Percentiles rank a stretch among this genome's conserved stretches.
Evolutionary conservation across 2,329 filamentous ascomycete genomes (phyloP).

Genomic region (Ophiostoma sp.): DNA sequence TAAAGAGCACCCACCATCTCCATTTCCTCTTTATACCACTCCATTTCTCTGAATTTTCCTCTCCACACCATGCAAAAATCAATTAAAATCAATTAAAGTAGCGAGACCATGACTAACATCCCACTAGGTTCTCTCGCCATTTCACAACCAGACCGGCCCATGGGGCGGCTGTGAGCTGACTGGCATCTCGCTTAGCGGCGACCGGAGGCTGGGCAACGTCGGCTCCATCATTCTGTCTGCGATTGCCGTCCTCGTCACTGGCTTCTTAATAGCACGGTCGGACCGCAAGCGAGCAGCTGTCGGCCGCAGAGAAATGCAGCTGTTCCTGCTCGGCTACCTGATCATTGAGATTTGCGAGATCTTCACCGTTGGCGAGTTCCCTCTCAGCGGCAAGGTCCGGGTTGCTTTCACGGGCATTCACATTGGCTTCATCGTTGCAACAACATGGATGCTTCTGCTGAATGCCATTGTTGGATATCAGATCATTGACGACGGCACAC

Average conservation of each 20-base stretch:
- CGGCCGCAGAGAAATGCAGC: conserved; percentile 91
- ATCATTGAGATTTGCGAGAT: conserved; percentile 92
- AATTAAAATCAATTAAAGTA: not conserved
- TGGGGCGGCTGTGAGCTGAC: conserved; percentile 68
- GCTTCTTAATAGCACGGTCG: conserved; percentile 69
- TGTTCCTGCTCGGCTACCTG: conserved; percentile 83
- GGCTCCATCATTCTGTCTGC: conserved; percentile 84
- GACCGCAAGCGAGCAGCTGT: conserved; percentile 91
- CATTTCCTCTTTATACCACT: not conserved
- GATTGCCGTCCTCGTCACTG: conserved; percentile 64
- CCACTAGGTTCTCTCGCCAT: conserved; percentile 57
- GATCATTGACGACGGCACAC: conserved; percentile 86
- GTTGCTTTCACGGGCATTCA: conserved; percentile 84
- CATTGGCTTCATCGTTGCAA: conserved; percentile 81
- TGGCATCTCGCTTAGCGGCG: conserved; percentile 67
- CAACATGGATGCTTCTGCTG: conserved; percentile 83
- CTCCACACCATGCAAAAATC: not conserved
- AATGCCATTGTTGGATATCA: conserved; percentile 93
- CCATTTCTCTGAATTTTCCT: not conserved
- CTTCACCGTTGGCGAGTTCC: conserved; percentile 88
- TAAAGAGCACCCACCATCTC: not conserved
- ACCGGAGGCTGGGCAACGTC: conserved; percentile 69
- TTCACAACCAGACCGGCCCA: conserved; percentile 53
- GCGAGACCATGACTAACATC: conserved; percentile 15
- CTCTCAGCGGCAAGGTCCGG: conserved; percentile 63